Base-by-base conservation (phyloP, 2,329 filamentous ascomycete genomes). In the Fusarium nanum region DNA sequence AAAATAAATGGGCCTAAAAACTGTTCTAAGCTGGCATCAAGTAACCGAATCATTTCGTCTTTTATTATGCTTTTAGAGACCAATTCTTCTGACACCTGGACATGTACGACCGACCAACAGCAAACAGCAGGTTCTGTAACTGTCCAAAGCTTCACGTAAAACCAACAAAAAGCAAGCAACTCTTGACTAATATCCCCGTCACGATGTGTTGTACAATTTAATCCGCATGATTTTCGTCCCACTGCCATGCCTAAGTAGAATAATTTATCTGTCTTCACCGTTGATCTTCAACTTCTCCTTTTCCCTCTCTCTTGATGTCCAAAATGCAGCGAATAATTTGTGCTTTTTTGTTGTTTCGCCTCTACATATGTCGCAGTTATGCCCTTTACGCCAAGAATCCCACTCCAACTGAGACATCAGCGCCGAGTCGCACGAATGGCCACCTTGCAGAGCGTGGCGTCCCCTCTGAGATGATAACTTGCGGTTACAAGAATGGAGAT, bases 401-500 rank as follows among this genome's bases (percentile, higher is more conserved):
- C 46, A 16, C 40, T 30, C 8, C 27, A 53, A 54, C 66, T 67
- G 50, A 70, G 66, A 70, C 60, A 67, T 61, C 40, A 28, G 18
- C 40, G 30, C 45, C 52, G 7, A 65, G 45, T 28, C 23, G 12
- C 27, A 50, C 32, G 47, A 49, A 27, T 30, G 30, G 2, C 48
- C 28, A 14, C 27, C 18, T 60, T 40, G 45, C 41, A 37, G 16
- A 28, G 13, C 46, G 49, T 16, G 61, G 48, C 46, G 48, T 69
- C 3, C 64, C 52, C 16, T 73, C 72, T 23, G 60, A 67, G 42
- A 56, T 74, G 27, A 66, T 65, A n/a, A 76, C 73, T 2, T 78
- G 78, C 45, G 73, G 78, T 18, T 79, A 73, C 48, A 34, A 70
- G 7, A 62, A 76, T 20, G 80, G 79, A 8, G 68, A 81, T 20